Evolutionary conservation across 495 filamentous ascomycete species (phyloP), one percentile per base, ranked within the genome.

Genomic region (Penicillium arizonense): DNA sequence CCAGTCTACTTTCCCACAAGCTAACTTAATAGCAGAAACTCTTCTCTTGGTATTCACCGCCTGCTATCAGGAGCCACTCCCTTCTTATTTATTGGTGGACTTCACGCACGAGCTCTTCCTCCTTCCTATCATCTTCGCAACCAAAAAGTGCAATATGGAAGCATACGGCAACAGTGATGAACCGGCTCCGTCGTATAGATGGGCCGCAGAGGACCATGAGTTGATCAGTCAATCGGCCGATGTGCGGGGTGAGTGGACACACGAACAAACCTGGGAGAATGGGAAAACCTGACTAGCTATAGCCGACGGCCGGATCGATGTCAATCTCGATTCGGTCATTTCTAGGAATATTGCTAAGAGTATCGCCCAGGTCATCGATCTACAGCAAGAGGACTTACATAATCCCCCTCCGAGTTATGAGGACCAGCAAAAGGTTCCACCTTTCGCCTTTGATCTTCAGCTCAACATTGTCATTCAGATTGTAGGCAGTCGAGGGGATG

Each of bases 401-500:
- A 46, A 34, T 9, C 43, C 43, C 21, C 43, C 43, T 20, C 43
- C 43, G 1, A 30, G 34, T 5, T 46, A 46, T 23, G 18, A 34
- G 3, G 28, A 34, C 16, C 10, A 26, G 18, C 18, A 18, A 18
- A 18, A 18, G 18, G 1, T 18, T 18, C 18, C 18, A 18, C 1
- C 18, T 18, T 18, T 18, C 18, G 18, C 18, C 18, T 18, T 18
- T 18, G 18, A 18, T 18, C 18, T 18, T 18, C 18, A 18, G 18
- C 37, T 42, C 18, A 42, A 42, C 20, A 26, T 42, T 42, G 39
- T 42, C 9, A 42, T 36, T 47, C 52, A 75, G 35, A 64, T 77
- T 3, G 72, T 77, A n/a, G 73, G 73, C 3, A 74, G 71, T 16
- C 53, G 73, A 57, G 73, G 73, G 14, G 73, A 77, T 59, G 72